Conservation (phyloP, 2,329 filamentous ascomycete genomes). For the Cladosporium phlei region DNA sequence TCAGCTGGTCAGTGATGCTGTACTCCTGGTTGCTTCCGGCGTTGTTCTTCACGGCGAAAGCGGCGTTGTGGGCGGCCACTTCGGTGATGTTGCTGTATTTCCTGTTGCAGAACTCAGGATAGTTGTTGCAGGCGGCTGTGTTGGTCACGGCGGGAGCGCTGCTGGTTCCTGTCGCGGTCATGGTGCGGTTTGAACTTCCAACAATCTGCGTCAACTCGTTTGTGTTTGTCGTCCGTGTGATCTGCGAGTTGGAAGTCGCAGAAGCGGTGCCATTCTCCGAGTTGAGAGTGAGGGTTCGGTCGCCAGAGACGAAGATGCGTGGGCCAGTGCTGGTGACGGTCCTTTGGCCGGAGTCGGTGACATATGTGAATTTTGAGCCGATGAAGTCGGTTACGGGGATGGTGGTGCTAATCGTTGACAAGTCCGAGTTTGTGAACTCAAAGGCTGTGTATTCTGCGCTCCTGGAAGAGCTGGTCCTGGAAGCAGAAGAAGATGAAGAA, state of each 20-base stretch:
- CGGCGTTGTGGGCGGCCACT: conserved; percentile 75
- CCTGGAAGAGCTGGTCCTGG: no score
- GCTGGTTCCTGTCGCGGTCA: conserved; percentile 26
- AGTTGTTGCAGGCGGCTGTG: conserved; percentile 73
- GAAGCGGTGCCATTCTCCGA: conserved; percentile 26
- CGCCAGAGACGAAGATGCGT: conserved; percentile 4
- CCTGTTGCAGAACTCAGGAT: conserved; percentile 66
- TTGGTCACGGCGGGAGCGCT: conserved; percentile 51
- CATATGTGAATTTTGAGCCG: conserved; percentile 27
- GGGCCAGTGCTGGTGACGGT: conserved; percentile 25
- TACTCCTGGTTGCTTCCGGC: conserved; percentile 71
- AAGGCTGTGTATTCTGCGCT: conserved; percentile 8
- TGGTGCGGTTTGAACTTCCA: conserved; percentile 16
- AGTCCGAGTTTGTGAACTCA: conserved; percentile 23
- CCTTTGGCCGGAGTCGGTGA: conserved; percentile 22
- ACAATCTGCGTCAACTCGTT: conserved; percentile 9
- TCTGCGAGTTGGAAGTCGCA: conserved; percentile 20
- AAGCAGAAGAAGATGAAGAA: no score
- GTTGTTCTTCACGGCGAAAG: conserved; percentile 66
- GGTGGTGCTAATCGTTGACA: conserved; percentile 21
- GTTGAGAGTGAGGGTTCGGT: conserved; percentile 3
- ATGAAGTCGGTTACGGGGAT: conserved; percentile 20
- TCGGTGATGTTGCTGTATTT: conserved; percentile 79
- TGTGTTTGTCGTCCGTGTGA: conserved; percentile 15
- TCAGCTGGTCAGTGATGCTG: conserved; percentile 63